Evolutionary conservation across 495 filamentous ascomycete species (phyloP).

Genomic region (Penicillium steckii): DNA sequence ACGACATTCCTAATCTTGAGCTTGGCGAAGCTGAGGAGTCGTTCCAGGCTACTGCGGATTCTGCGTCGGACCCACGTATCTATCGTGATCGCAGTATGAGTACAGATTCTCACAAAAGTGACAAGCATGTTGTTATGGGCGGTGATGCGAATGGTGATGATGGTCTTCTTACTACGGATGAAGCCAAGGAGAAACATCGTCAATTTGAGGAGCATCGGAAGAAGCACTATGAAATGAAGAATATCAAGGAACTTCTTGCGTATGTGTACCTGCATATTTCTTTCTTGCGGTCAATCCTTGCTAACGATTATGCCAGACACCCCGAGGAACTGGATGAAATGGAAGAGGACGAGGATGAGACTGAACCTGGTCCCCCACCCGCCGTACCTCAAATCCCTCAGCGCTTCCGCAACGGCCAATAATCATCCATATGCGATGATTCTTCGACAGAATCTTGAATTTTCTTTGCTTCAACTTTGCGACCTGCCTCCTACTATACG

Average conservation of each 20-base stretch:
- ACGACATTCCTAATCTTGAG: slow-evolving; percentile 88
- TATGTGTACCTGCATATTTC: slow-evolving; percentile 33
- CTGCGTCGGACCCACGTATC: slow-evolving; percentile 36
- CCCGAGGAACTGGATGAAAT: slow-evolving; percentile 51
- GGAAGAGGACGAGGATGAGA: slow-evolving; percentile 48
- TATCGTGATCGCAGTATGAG: slow-evolving; percentile 47
- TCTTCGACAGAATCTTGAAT: not conserved
- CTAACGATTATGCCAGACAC: slow-evolving; percentile 32
- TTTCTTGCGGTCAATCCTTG: not conserved
- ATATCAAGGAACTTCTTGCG: slow-evolving; percentile 87
- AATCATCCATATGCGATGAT: slow-evolving; percentile 2
- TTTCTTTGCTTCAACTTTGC: too few relatives aligned
- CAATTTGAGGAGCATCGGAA: slow-evolving; percentile 89
- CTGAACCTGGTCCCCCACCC: slow-evolving; percentile 29
- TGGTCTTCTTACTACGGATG: slow-evolving; percentile 60
- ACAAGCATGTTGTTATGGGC: slow-evolving; percentile 78
- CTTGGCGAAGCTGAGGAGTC: slow-evolving; percentile 90
- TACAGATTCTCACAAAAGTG: slow-evolving; percentile 52
- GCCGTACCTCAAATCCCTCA: slow-evolving; percentile 36
- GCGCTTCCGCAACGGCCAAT: slow-evolving; percentile 25
- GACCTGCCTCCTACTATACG: too few relatives aligned
- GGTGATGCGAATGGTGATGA: slow-evolving; percentile 58
- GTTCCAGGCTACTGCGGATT: slow-evolving; percentile 23
- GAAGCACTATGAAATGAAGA: slow-evolving; percentile 98
- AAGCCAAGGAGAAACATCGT: slow-evolving; percentile 85